These are phyloP conservation scores for Pseudonitzschia multiseries DNA, from an alignment of 108 stramenopile genomes.

Conservation along the genomic window DNA sequence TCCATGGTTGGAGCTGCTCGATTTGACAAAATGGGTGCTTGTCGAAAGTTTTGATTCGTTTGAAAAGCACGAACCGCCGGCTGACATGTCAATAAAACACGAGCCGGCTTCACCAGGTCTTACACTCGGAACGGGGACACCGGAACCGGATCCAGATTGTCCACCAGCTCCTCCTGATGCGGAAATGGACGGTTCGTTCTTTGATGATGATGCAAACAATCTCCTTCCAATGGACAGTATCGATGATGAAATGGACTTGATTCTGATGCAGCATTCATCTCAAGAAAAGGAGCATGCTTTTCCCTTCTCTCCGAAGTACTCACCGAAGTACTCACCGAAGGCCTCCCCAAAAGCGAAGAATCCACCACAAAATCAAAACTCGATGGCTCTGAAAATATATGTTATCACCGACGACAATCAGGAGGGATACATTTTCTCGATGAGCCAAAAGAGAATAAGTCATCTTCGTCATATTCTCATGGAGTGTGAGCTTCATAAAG, in stretches of 20 bases:
- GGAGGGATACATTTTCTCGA: constrained; percentile 74
- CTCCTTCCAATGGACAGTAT: constrained; percentile 63
- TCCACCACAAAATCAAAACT: neutral
- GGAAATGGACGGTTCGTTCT: constrained; percentile 45
- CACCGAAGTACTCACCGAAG: constrained; percentile 18
- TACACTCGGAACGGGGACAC: neutral
- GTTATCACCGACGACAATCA: constrained; percentile 62
- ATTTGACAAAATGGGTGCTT: constrained; percentile 91
- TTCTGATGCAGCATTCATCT: constrained; percentile 48
- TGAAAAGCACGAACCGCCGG: constrained; percentile 13
- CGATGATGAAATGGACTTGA: constrained; percentile 59
- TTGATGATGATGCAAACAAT: constrained; percentile 35
- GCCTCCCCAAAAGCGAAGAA: neutral
- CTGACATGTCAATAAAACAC: neutral
- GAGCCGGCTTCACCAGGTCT: neutral
- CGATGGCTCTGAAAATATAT: constrained; percentile 70
- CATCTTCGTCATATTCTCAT: constrained; percentile 70
- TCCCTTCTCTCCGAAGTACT: constrained; percentile 34
- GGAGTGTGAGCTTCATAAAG: constrained; percentile 68
- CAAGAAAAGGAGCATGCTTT: constrained; percentile 53
- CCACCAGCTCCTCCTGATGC: constrained; percentile 53
- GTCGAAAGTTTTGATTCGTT: constrained; percentile 44
- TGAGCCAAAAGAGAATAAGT: constrained; percentile 69
- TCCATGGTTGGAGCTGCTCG: constrained; percentile 95
- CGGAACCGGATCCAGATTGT: constrained; percentile 21